These are phyloP conservation scores for Fimicolochytrium jonesii DNA, from an alignment of 192 early-diverging fungal species.

Conservation along the genomic window DNA sequence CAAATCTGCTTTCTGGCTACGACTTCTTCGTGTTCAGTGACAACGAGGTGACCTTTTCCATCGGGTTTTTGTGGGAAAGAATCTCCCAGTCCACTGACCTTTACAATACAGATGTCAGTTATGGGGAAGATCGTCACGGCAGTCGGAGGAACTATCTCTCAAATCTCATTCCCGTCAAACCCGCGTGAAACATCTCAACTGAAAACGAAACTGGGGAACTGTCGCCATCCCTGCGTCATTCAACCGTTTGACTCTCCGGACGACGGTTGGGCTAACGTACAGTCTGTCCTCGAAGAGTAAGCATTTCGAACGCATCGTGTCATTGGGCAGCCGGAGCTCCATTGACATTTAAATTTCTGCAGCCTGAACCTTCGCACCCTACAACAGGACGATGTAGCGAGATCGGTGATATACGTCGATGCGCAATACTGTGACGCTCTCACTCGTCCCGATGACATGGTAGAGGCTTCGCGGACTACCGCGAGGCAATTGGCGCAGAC, in stretches of 20 bases:
- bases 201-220: not conserved
- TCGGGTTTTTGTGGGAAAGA: not conserved
- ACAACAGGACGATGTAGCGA: constrained; percentile 1
- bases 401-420: constrained; percentile 2
- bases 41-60: not conserved
- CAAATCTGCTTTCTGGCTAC: not conserved
- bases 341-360: too few species aligned
- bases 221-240: not conserved
- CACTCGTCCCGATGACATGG: too few species aligned
- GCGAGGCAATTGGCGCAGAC: too few species aligned
- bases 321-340: too few species aligned
- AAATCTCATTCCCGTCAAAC: not conserved
- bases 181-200: not conserved
- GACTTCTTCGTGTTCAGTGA: constrained; percentile 2
- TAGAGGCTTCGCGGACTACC: too few species aligned
- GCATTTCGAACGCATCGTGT: too few species aligned
- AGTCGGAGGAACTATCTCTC: not conserved
- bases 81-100: not conserved
- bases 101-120: not conserved
- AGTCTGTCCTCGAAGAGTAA: too few species aligned
- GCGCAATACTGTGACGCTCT: too few species aligned
- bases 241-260: not conserved
- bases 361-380: not conserved
- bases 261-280: not conserved
- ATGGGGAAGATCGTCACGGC: not conserved